Conservation (phyloP, 73 alveolate genomes). For the Paramecium tetraurelia region DNA sequence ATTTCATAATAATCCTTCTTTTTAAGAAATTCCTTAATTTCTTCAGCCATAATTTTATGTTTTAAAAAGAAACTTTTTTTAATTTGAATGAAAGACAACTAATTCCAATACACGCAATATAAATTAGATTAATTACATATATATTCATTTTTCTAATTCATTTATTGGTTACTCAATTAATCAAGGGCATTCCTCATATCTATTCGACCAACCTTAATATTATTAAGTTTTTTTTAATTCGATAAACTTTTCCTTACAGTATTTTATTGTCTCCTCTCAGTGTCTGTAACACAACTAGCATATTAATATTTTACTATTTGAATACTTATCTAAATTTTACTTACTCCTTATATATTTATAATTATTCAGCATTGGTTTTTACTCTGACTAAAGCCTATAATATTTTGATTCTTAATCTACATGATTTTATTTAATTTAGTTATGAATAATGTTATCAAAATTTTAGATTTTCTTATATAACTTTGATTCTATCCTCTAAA, state of each 20-base stretch:
- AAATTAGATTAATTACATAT: neutral
- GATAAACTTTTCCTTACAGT: neutral
- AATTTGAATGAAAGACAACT: neutral
- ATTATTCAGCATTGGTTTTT: neutral
- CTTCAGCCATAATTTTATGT: constrained; percentile 53
- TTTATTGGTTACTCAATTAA: neutral
- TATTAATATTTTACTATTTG: neutral
- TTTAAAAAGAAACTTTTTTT: constrained; percentile 1
- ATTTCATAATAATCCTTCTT: constrained; percentile 95
- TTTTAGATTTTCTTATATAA: neutral
- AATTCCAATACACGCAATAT: neutral
- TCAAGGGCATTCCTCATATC: neutral
- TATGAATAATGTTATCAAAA: neutral
- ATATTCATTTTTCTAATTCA: neutral
- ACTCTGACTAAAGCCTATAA: neutral
- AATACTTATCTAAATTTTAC: neutral
- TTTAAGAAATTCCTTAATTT: constrained; percentile 70
- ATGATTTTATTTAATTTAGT: neutral
- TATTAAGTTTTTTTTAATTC: neutral
- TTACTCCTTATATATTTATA: neutral
- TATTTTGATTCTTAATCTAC: constrained; percentile 18
- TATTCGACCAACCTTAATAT: neutral
- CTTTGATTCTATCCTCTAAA: neutral
- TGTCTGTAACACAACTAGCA: neutral
- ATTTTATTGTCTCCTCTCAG: neutral